Percentiles rank a stretch among this genome's conserved stretches.
These are phyloP conservation scores for Candida berthetii DNA, from an alignment of 805 yeast species.

Conservation along the genomic window DNA sequence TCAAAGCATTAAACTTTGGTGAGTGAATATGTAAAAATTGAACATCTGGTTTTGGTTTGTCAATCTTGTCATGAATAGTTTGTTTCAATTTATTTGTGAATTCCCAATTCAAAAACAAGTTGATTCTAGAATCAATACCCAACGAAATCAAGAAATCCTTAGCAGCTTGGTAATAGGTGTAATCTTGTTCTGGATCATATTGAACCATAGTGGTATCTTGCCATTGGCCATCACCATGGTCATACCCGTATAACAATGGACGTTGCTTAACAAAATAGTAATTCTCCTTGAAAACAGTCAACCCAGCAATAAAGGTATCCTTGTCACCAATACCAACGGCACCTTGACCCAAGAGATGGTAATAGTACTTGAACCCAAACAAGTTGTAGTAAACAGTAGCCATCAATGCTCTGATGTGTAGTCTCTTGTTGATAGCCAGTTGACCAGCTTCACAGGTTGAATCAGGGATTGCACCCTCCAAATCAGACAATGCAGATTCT, in stretches of 20 bases:
- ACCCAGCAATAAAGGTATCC: conserved; percentile 52
- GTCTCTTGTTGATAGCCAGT: conserved; percentile 52
- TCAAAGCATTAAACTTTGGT: conserved; percentile 21
- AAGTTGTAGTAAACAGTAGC: conserved; percentile 62
- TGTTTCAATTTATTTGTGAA: conserved; percentile 13
- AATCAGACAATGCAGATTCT: conserved; percentile 42
- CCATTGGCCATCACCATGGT: conserved; percentile 15
- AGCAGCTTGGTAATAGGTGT: conserved; percentile 14
- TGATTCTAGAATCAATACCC: conserved; percentile 16
- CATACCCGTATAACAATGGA: conserved; percentile 18
- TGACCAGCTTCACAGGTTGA: conserved; percentile 73
- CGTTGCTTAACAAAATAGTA: conserved; percentile 20
- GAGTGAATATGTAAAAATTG: conserved; percentile 22
- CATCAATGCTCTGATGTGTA: conserved; percentile 52
- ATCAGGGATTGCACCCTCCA: conserved; percentile 61
- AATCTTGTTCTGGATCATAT: conserved; percentile 21
- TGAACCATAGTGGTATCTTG: conserved; percentile 24
- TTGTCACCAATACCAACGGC: conserved; percentile 79
- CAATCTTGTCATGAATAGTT: conserved; percentile 10
- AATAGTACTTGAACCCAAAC: conserved; percentile 61
- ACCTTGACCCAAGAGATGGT: conserved; percentile 68
- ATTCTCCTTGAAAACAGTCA: conserved; percentile 16
- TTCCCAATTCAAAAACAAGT: conserved; percentile 17
- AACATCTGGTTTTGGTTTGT: conserved; percentile 15
- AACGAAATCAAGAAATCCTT: conserved; percentile 11